Base-by-base conservation (phyloP, 2,329 filamentous ascomycete species). In the Diaporthe sp. region DNA sequence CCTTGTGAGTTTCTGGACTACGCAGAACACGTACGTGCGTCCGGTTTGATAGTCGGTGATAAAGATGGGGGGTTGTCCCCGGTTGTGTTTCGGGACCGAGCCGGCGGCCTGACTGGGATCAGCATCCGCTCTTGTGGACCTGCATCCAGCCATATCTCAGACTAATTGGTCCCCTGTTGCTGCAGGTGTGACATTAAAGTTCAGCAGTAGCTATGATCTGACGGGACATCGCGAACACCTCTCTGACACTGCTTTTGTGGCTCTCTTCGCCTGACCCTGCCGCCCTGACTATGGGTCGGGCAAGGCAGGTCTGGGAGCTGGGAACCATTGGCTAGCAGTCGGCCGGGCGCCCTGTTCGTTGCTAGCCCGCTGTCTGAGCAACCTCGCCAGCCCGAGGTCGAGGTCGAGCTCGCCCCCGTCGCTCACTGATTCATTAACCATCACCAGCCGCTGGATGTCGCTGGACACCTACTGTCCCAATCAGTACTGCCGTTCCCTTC, bases 51-150 rank as follows among this genome's bases (percentile, higher is more conserved):
- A 25, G 39, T 49, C 37, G 39, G 37, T 71, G 37, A 51, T 72
- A 49, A 49, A 59, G 69, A 49, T 72, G 57, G 49, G 57, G 44
- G 31, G 6, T 39, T 39, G 22, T 51, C 59, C 53, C 57, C 57
- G 69, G 57, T 73, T 10, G 44, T 19, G 31, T 73, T 65, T 73
- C 70, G 71, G 71, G 71, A 73, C 71, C 71, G 71, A 73, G 34
- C 49, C 46, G 71, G 49, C 61, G n/a, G 61, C 58, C 25, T 28
- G 34, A 65, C 46, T 25, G n/a, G 37, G 34, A 65, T 57, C 44
- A 22, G 49, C 71, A 44, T 55, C 49, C 71, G 39, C 5, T n/a
- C 46, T 13, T 22, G 34, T 39, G 51, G 46, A 44, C 3, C 28
- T 9, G 10, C 25, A 28, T n/a, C 46, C 31, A 34, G 31, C 31